These are phyloP conservation scores for Fusarium penzigii DNA, from an alignment of 2,329 filamentous ascomycete species.

Conservation along the genomic window DNA sequence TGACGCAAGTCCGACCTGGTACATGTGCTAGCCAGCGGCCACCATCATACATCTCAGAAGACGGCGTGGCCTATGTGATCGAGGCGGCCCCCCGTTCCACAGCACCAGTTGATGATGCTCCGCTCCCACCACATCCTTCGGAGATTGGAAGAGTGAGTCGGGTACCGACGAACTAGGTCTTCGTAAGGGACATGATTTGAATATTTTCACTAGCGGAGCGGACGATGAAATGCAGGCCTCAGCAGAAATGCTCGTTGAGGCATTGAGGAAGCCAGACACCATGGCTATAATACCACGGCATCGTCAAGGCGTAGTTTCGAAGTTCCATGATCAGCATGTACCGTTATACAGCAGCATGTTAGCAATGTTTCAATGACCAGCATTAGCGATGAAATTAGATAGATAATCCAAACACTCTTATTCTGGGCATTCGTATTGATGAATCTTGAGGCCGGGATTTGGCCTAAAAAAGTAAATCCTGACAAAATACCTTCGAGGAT, in stretches of 20 bases:
- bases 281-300: background rate
- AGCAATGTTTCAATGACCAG: background rate
- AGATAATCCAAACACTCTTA: background rate
- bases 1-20: slow-evolving; percentile 23
- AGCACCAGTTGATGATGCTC: slow-evolving; percentile 46
- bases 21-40: slow-evolving; percentile 51
- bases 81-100: slow-evolving; percentile 64
- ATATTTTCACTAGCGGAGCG: slow-evolving; percentile 1
- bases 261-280: too few species aligned
- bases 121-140: slow-evolving; percentile 50
- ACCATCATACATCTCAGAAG: slow-evolving; percentile 75
- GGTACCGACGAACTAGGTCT: slow-evolving; percentile 14
- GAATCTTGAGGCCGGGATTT: too few species aligned
- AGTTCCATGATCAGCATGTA: background rate
- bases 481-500: background rate
- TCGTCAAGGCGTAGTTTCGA: background rate
- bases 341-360: background rate
- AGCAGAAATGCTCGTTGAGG: background rate
- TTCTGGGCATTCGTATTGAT: too few species aligned
- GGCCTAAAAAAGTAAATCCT: background rate
- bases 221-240: slow-evolving; percentile 5
- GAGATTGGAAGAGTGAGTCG: slow-evolving; percentile 38
- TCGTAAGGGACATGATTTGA: background rate
- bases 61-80: slow-evolving; percentile 72
- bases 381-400: background rate